Base-by-base conservation (phyloP, 2,329 filamentous ascomycete species). In the Corynespora cassiicola region DNA sequence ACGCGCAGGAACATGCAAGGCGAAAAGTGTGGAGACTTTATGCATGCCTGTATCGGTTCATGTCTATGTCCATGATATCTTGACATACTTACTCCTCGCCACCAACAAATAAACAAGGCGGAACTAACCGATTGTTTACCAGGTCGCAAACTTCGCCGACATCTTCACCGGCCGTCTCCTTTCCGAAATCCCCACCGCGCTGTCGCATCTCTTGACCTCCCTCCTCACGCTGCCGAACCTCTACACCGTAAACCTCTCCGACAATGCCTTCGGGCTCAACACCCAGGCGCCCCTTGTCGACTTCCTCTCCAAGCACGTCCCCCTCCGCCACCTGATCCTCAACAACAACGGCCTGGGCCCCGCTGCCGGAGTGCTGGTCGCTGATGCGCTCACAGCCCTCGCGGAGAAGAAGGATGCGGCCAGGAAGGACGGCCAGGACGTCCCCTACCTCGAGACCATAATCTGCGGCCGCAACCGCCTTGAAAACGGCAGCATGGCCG, bases 331-430 rank as follows among this genome's bases (percentile, higher is more conserved):
- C 70, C 82, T 99, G 18, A 90, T 95, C 71, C 84, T 99, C 42
- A 97, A 97, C 79, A 99, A 99, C 79, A 99, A 99, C 70, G 94
- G 94, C 18, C 82, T 99, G 23, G 94, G 94, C 9, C 94, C 94
- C 15, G 86, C 90, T 46, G 92, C 92, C 7, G 94, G 94, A 41
- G 89, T 88, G 29, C 78, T 94, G 36, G 85, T 99, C 56, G 94
- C 92, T 32, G 85, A 96, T 65, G 88, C 94, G 6, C 84, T 99
- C 37, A 86, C 84, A 14, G 80, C 84, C 49, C 84, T 99, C 24
- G 88, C 95, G 40, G 80, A 80, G 47, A 90, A 89, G 74, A 97
- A 97, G 75, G 84, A 84, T 52, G 82, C 83, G 39, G 88, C 88
- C 10, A 81, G 86, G 50, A 85, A 86, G 62, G 76, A 80, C 22